Evolutionary conservation across 164 flowering plant species (phyloP), one percentile per base, ranked within the genome.

Genomic region (Annona squamosa): DNA sequence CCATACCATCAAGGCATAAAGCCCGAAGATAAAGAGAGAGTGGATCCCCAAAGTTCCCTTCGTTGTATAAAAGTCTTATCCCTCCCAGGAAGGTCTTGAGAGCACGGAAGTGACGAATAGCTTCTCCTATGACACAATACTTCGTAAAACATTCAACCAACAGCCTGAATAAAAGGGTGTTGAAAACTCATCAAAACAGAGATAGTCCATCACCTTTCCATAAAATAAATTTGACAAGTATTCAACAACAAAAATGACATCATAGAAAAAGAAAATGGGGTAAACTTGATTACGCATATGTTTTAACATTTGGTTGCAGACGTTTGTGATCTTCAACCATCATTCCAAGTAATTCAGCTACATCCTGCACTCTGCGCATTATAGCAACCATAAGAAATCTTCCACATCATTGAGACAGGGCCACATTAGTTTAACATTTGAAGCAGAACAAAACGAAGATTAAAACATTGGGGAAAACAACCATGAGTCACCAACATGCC

Each of bases 81-180:
- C 99, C 97, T 6, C 97, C 94, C 78, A 87, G 91, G 75, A 84
- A 81, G 66, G 78, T 86, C 82, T 79, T 87, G 12, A 95, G 92
- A 43, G 90, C 99, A 77, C 97, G 98, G 71, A 93, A 95, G 87
- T 95, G 99, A 43, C 99, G 81, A 72, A 91, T 95, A 18, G 99
- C 99, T 83, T 95, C 98, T 17, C 86, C 77, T 61, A 87, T 78
- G 41, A 88, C 93, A 79, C 97, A 85, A 67, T 95, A 95, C 83
- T 95, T 95, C 76, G 97, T 89, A 82, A 95, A 93, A 79, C 99
- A 93, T 82, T 95, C 99, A 72, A 95, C 98, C 76, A 93, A 78
- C 71, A 93, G 74, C 88, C 99, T 93, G 85, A 73, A 72, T 6
- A 82, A 42, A 46, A 18, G 73, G 43, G n/a, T n/a, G 72, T 44